Evolutionary conservation across 768 basidiomycete species (phyloP).

Genomic region (Panellus pusillus): DNA sequence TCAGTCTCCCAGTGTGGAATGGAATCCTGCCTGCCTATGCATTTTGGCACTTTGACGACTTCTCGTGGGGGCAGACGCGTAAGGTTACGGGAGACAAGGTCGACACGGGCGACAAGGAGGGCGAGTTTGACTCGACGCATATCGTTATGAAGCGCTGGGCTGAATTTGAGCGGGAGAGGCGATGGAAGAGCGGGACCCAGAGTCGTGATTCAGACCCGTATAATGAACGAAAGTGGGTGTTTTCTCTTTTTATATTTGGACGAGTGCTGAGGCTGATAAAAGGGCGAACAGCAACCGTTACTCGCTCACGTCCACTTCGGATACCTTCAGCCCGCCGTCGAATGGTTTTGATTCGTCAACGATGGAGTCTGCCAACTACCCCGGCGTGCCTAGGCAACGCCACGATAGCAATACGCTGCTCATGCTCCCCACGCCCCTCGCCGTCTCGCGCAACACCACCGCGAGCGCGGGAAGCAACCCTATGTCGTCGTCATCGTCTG

Average conservation of each 20-base stretch:
- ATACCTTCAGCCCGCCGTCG: constrained; percentile 60
- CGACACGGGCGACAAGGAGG: constrained; percentile 80
- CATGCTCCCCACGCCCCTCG: constrained; percentile 74
- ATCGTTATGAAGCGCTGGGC: constrained; percentile 99
- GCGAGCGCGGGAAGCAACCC: constrained; percentile 31
- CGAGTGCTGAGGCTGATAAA: constrained; percentile 15
- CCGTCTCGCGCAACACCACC: constrained; percentile 37
- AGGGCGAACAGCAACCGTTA: constrained; percentile 55
- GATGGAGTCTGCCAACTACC: constrained; percentile 49
- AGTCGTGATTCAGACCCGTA: constrained; percentile 74
- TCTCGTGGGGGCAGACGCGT: constrained; percentile 95
- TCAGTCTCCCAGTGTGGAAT: constrained; percentile 97
- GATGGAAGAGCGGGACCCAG: constrained; percentile 86
- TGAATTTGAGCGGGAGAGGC: constrained; percentile 93
- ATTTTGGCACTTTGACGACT: constrained; percentile 99
- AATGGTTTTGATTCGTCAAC: constrained; percentile 53
- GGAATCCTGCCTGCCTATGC: constrained; percentile 92
- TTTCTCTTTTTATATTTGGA: constrained; percentile 9
- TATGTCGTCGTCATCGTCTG: constrained; percentile 49
- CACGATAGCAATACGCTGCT: constrained; percentile 71
- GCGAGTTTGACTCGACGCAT: constrained; percentile 93
- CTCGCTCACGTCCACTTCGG: constrained; percentile 77
- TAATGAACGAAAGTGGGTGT: constrained; percentile 73
- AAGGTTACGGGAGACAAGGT: constrained; percentile 70
- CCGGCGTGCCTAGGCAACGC: constrained; percentile 46